These are phyloP conservation scores for Echeveria elegans DNA, from an alignment of 164 flowering plant genomes.

Conservation along the genomic window DNA sequence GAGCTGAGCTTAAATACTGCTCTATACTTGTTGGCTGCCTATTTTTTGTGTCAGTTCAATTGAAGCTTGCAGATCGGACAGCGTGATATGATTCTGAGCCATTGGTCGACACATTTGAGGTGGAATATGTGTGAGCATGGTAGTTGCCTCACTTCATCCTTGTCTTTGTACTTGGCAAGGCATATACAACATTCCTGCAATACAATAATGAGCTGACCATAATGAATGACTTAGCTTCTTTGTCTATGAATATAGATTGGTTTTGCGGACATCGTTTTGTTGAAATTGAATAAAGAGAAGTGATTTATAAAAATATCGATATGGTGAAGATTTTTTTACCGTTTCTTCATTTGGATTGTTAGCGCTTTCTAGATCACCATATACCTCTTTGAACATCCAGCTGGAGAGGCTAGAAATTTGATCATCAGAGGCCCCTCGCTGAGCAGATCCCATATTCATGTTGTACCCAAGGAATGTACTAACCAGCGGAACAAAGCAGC, in stretches of 20 bases:
- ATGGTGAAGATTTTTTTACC: neutral
- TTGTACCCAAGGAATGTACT: slow-evolving; percentile 60
- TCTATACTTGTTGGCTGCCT: neutral
- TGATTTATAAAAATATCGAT: neutral
- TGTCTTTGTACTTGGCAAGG: slow-evolving; percentile 72
- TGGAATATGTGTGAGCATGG: slow-evolving; percentile 87
- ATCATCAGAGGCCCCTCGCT: slow-evolving; percentile 78
- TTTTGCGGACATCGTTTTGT: neutral
- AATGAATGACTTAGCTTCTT: neutral
- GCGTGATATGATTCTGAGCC: slow-evolving; percentile 81
- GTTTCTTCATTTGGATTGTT: neutral
- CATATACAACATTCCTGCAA: slow-evolving; percentile 94
- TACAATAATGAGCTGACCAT: neutral
- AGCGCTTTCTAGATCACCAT: slow-evolving; percentile 13
- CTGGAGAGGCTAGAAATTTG: slow-evolving; percentile 59
- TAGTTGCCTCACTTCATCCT: slow-evolving; percentile 78
- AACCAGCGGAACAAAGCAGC: too few species aligned
- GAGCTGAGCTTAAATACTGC: neutral
- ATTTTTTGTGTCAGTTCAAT: neutral
- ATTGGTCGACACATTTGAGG: slow-evolving; percentile 85
- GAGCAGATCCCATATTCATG: slow-evolving; percentile 66
- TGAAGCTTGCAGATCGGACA: slow-evolving; percentile 78
- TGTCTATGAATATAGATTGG: neutral
- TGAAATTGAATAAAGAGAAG: neutral
- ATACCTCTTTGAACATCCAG: slow-evolving; percentile 57